Base-by-base conservation (phyloP, 2,329 filamentous ascomycete species). In the Elsinoe necatrix region DNA sequence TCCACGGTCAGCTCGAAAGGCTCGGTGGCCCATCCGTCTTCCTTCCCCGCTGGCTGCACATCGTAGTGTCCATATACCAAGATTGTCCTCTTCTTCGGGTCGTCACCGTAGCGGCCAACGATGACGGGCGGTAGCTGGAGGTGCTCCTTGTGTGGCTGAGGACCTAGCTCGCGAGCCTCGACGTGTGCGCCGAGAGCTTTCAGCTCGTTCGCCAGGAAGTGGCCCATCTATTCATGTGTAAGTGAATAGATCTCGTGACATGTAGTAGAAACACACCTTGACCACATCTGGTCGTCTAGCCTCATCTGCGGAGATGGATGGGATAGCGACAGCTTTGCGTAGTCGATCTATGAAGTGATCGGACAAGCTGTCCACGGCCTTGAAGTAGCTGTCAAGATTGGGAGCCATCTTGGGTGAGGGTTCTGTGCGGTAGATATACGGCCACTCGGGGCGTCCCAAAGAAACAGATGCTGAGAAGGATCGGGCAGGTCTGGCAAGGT, bases 1-100 rank as follows among this genome's bases (percentile, higher is more conserved):
- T 95, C 91, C 58, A 97, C 81, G 25, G 81, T 86, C 62, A 98
- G 80, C 60, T 87, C 84, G 72, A 97, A 98, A 4, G 93, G 93
- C 71, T 97, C 88, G 2, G 92, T 96, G 55, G 86, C 84, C 93
- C 93, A 98, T 62, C 93, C 93, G 66, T 98, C 93, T 64, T 87
- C 88, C 77, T 87, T 87, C 68, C 91, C 81, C 31, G 93, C 93
- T 23, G 93, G 93, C 75, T 98, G 93, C 34, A 98, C 93, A 71
- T 98, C 93, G 76, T 98, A 98, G 78, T 98, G 93, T 48, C 93
- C 93, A 69, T 98, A 98, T 47, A 98, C 89, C 60, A 98, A 80
- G 63, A 98, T 93, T 34, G 91, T 97, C 59, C 88, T 83, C 82
- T 97, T 98, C 72, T 82, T 89, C 73, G 87, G 85, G 72, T 97